These are phyloP conservation scores for Taxillus chinensis DNA, from an alignment of 164 flowering plant species.

Conservation along the genomic window DNA sequence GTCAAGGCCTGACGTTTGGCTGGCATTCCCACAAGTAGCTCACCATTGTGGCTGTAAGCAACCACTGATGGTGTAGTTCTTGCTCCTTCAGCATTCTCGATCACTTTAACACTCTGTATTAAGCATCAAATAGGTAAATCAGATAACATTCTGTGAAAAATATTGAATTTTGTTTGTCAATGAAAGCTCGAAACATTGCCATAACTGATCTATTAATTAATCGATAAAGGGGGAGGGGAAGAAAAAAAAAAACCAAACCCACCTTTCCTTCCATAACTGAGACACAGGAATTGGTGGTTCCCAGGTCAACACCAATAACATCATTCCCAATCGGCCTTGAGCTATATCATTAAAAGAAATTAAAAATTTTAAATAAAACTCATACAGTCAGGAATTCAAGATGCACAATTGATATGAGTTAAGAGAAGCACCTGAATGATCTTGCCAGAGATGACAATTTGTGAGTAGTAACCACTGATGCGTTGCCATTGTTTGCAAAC, in stretches of 20 bases:
- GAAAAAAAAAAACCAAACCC: neutral
- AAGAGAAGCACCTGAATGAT: slow-evolving; percentile 10
- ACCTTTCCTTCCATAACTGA: slow-evolving; percentile 71
- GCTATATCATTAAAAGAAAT: slow-evolving; percentile 17
- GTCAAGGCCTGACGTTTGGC: slow-evolving; percentile 73
- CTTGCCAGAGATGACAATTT: slow-evolving; percentile 4
- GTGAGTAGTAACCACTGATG: slow-evolving; percentile 2
- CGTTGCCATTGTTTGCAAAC: slow-evolving; percentile 10
- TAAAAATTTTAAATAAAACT: too few relatives aligned
- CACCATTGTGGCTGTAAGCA: slow-evolving; percentile 51
- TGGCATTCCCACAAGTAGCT: slow-evolving; percentile 53
- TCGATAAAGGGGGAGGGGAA: too few relatives aligned
- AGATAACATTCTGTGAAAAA: too few relatives aligned
- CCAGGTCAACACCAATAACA: slow-evolving; percentile 63
- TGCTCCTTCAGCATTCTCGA: slow-evolving; percentile 68
- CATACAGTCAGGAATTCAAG: too few relatives aligned
- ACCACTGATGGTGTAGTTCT: slow-evolving; percentile 67
- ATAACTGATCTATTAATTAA: too few relatives aligned
- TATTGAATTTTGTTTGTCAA: too few relatives aligned
- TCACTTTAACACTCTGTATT: slow-evolving; percentile 44
- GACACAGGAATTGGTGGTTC: slow-evolving; percentile 64
- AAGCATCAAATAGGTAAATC: neutral
- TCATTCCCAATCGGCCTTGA: slow-evolving; percentile 49
- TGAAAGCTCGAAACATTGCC: too few relatives aligned
- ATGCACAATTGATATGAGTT: neutral